Evolutionary conservation across 352 stramenopile genomes (phyloP), one percentile per base, ranked within the genome.

Genomic region (Phytopythium mirpurense): DNA sequence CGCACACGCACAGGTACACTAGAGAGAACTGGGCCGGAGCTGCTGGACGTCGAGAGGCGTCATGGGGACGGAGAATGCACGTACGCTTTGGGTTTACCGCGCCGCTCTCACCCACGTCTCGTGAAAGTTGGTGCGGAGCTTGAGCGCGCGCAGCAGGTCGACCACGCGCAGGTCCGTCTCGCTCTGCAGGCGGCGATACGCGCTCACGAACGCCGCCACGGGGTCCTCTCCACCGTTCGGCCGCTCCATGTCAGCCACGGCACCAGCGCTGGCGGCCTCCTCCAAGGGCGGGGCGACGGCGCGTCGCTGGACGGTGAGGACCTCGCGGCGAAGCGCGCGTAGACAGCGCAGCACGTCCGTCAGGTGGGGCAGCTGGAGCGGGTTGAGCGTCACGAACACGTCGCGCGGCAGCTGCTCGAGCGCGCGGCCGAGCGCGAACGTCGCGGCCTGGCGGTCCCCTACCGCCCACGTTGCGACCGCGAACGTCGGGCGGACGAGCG

Each of bases 111-210:
- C 29, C 70, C 74, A 84, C 54, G 73, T 72, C 6, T 57, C 60
- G 34, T 84, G 74, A 36, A 72, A 78, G 42, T 84, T 74, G 10
- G 65, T 57, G 44, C 70, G 74, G 46, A 66, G 59, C 32, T 80
- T 63, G 14, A 84, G 59, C 47, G 2, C 21, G 9, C 67, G 57
- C 12, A 79, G 59, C 27, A 78, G 53, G 21, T 27, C 44, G 21
- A 56, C 57, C 2, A 53, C 48, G 23, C 65, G 63, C 15, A 79
- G 54, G 16, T 67, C 61, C 10, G 66, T 80, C 14, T 69, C 34
- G 21, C 56, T 29, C 26, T 77, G 68, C 46, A 63, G 59, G 8
- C 44, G 36, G 42, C 56, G 59, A 1, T 52, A 36, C n/a, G 37
- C 26, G 18, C 47, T 54, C 9, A 56, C 27, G 24, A 38, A 35